These are phyloP conservation scores for Cyclotella cryptica DNA, from an alignment of 108 stramenopile genomes.

Conservation along the genomic window DNA sequence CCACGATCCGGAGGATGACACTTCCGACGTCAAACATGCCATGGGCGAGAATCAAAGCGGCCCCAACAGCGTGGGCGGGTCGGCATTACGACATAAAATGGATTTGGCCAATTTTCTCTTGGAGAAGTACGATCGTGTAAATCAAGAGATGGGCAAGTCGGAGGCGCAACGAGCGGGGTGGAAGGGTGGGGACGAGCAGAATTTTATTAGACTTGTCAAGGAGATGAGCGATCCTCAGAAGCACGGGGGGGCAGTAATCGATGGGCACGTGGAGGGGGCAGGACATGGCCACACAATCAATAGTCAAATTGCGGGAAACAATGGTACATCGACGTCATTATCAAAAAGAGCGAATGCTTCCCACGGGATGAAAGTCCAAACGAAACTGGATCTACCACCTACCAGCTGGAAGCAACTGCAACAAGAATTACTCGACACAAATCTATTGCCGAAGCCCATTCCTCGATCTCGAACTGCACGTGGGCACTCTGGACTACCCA, in stretches of 20 bases:
- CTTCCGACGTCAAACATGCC: slow-evolving; percentile 25
- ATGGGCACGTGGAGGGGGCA: neutral
- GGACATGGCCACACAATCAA: neutral
- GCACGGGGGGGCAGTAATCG: neutral
- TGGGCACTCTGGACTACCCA: slow-evolving; percentile 72
- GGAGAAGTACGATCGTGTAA: slow-evolving; percentile 19
- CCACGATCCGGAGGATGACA: slow-evolving; percentile 29
- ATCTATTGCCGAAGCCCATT: slow-evolving; percentile 40
- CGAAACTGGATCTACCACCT: neutral
- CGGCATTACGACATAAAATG: slow-evolving; percentile 44
- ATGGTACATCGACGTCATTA: too few relatives aligned
- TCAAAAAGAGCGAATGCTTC: neutral
- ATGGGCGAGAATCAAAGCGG: slow-evolving; percentile 12
- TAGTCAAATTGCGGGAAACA: too few relatives aligned
- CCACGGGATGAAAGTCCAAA: neutral
- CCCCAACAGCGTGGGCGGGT: slow-evolving; percentile 31
- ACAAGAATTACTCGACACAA: slow-evolving; percentile 21
- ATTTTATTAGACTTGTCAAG: slow-evolving; percentile 36
- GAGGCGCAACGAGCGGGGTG: slow-evolving; percentile 32
- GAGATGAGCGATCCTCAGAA: slow-evolving; percentile 7
- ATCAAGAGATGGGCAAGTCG: slow-evolving; percentile 18
- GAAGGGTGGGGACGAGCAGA: slow-evolving; percentile 37
- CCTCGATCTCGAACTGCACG: slow-evolving; percentile 50
- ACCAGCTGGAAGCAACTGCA: slow-evolving; percentile 34
- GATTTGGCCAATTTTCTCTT: slow-evolving; percentile 42